Percentiles rank a stretch among this genome's conserved stretches.
Evolutionary conservation across 1,284 basidiomycete genomes (phyloP).

Genomic region (Fomitiporia mediterranea): DNA sequence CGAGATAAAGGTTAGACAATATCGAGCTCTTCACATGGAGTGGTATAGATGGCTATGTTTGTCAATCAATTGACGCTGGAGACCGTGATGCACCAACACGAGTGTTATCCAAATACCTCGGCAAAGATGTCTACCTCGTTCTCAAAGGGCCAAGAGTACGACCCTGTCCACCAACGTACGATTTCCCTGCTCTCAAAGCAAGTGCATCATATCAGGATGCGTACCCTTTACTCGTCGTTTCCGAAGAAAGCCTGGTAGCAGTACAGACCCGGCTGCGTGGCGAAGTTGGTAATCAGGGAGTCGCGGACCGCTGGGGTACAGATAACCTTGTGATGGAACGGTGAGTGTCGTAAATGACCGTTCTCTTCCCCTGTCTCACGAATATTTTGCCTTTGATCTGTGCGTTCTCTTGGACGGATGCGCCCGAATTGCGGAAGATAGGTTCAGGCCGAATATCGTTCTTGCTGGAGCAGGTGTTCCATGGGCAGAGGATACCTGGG

Average conservation of each 20-base stretch:
- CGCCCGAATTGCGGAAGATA: slow-evolving; percentile 27
- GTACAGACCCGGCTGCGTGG: slow-evolving; percentile 43
- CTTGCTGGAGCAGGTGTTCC: slow-evolving; percentile 48
- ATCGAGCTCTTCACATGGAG: slow-evolving; percentile 45
- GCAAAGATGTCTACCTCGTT: slow-evolving; percentile 53
- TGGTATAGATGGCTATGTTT: slow-evolving; percentile 61
- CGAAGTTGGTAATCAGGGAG: slow-evolving; percentile 50
- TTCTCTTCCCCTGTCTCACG: slow-evolving; percentile 7
- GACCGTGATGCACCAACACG: slow-evolving; percentile 39
- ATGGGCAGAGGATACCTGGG: slow-evolving; percentile 52
- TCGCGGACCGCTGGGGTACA: slow-evolving; percentile 53
- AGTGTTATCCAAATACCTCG: slow-evolving; percentile 56
- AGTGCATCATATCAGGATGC: slow-evolving; percentile 64
- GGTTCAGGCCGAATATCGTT: slow-evolving; percentile 72
- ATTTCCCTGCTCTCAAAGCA: slow-evolving; percentile 53
- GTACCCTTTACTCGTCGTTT: slow-evolving; percentile 62
- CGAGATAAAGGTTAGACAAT: slow-evolving; percentile 43
- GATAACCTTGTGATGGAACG: slow-evolving; percentile 56
- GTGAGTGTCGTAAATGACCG: slow-evolving; percentile 31
- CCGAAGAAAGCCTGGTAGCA: slow-evolving; percentile 54
- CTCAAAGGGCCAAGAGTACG: slow-evolving; percentile 62
- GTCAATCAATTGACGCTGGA: slow-evolving; percentile 34
- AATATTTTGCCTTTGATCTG: not conserved
- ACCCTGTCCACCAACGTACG: slow-evolving; percentile 42
- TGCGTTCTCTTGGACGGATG: slow-evolving; percentile 21